A percentile compares a stretch with the other conserved stretches of the same genome.
Evolutionary conservation across 768 basidiomycete genomes (phyloP).

Genomic region (Phaeotremella skinneri): DNA sequence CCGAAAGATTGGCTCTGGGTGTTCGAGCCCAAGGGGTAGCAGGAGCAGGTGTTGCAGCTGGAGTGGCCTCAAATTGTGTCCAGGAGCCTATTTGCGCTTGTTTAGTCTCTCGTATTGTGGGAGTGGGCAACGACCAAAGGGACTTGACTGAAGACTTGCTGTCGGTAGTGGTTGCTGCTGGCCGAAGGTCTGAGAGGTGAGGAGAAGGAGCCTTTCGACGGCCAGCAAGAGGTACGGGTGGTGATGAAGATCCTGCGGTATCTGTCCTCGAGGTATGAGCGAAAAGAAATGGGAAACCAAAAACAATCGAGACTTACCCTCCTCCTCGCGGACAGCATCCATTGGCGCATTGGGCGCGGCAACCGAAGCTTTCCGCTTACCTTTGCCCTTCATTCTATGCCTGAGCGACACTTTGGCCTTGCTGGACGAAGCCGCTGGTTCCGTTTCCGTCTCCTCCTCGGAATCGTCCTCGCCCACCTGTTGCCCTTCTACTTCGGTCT

Average conservation of each 20-base stretch:
- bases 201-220: slow-evolving; percentile 24
- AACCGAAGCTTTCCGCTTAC: slow-evolving; percentile 16
- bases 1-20: neutral
- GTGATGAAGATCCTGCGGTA: slow-evolving; percentile 5
- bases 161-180: slow-evolving; percentile 13
- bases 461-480: slow-evolving; percentile 32
- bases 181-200: slow-evolving; percentile 17
- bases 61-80: slow-evolving; percentile 35
- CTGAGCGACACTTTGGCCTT: neutral
- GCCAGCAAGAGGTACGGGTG: slow-evolving; percentile 16
- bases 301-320: slow-evolving; percentile 15
- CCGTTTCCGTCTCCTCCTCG: slow-evolving; percentile 24
- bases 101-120: slow-evolving; percentile 13
- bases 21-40: slow-evolving; percentile 1
- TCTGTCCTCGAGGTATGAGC: neutral
- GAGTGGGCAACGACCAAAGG: slow-evolving; percentile 39
- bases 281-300: neutral
- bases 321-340: slow-evolving; percentile 36
- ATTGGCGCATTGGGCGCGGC: slow-evolving; percentile 15
- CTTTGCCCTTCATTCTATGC: slow-evolving; percentile 26
- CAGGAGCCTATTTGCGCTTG: slow-evolving; percentile 17
- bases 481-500: slow-evolving; percentile 26
- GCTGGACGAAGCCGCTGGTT: neutral
- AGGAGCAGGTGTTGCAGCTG: slow-evolving; percentile 17
- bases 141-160: slow-evolving; percentile 20